Conservation (phyloP, 176 grass and related monocot genomes). For the Poa pratensis region DNA sequence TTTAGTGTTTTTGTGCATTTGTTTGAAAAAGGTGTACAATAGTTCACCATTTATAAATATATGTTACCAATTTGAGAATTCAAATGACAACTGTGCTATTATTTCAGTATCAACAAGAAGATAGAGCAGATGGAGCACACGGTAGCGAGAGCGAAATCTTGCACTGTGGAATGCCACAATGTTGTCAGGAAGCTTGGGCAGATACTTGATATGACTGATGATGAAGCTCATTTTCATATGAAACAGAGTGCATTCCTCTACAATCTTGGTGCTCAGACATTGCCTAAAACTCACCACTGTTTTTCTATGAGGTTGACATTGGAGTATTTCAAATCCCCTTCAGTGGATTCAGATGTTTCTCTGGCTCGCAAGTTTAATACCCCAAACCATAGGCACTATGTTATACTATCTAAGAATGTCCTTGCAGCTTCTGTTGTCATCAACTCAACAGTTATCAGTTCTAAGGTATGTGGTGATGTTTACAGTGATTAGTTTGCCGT, state of each 20-base stretch:
- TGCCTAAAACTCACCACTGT: constrained; percentile 92
- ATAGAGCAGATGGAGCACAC: constrained; percentile 74
- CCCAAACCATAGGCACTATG: constrained; percentile 67
- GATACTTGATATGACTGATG: constrained; percentile 90
- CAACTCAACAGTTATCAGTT: constrained; percentile 84
- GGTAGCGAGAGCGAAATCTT: constrained; percentile 65
- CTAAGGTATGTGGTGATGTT: constrained; percentile 65
- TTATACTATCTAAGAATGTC: constrained; percentile 78
- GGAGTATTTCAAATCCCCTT: constrained; percentile 71
- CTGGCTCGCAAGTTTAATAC: constrained; percentile 52
- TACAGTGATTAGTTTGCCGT: constrained; percentile 19
- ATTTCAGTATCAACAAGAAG: constrained; percentile 73
- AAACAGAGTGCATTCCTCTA: constrained; percentile 93
- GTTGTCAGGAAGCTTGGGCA: constrained; percentile 85
- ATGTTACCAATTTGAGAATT: constrained; percentile 25
- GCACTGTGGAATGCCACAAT: constrained; percentile 76
- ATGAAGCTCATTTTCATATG: constrained; percentile 93
- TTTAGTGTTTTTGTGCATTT: not conserved
- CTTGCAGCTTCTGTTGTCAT: constrained; percentile 82
- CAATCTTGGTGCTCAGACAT: constrained; percentile 75
- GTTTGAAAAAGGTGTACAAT: constrained; percentile 1
- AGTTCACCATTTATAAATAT: not conserved
- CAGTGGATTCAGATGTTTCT: constrained; percentile 50
- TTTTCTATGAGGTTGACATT: constrained; percentile 91
- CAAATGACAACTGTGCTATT: constrained; percentile 29